A percentile compares a stretch with the other conserved stretches of the same genome.
phyloP scores from a whole-genome alignment of 371 early-diverging fungal genomes.

The Rhizopus delemar region DNA sequence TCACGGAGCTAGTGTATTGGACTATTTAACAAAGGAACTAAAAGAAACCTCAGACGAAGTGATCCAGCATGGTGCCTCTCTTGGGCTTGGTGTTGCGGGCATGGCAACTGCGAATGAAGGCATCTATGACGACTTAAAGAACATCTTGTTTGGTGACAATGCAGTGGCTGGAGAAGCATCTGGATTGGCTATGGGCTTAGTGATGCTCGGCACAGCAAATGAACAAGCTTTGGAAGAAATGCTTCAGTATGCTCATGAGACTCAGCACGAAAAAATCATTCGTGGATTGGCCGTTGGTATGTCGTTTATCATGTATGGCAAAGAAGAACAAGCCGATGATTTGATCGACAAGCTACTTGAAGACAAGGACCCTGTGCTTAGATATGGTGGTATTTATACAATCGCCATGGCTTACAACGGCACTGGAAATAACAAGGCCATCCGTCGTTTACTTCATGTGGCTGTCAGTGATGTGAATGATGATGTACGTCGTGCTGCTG shows the following conservation, averaged over 20 bases:
- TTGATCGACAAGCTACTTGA: slow-evolving; percentile 79
- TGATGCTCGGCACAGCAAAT: slow-evolving; percentile 92
- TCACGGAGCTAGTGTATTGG: slow-evolving; percentile 80
- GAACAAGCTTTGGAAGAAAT: slow-evolving; percentile 87
- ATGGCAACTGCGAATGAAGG: slow-evolving; percentile 92
- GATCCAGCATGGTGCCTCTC: slow-evolving; percentile 96
- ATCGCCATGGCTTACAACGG: slow-evolving; percentile 98
- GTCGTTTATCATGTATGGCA: slow-evolving; percentile 93
- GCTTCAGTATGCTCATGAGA: slow-evolving; percentile 94
- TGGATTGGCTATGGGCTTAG: slow-evolving; percentile 95
- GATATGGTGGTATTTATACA: slow-evolving; percentile 95
- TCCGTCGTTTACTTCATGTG: slow-evolving; percentile 91
- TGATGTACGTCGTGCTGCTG: slow-evolving; percentile 98
- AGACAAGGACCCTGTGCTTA: slow-evolving; percentile 94
- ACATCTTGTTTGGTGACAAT: slow-evolving; percentile 86
- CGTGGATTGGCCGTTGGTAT: slow-evolving; percentile 94
- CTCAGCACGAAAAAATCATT: slow-evolving; percentile 98
- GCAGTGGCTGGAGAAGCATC: slow-evolving; percentile 99
- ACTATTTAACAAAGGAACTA: slow-evolving; percentile 82
- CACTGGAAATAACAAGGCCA: slow-evolving; percentile 95
- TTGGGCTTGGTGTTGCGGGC: slow-evolving; percentile 96
- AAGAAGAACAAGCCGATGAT: slow-evolving; percentile 89
- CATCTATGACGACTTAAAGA: slow-evolving; percentile 85
- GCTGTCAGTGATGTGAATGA: slow-evolving; percentile 98
- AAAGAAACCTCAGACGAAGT: slow-evolving; percentile 84